phyloP scores from a whole-genome alignment of 2,329 filamentous ascomycete genomes.

The Penicillium sp. region DNA sequence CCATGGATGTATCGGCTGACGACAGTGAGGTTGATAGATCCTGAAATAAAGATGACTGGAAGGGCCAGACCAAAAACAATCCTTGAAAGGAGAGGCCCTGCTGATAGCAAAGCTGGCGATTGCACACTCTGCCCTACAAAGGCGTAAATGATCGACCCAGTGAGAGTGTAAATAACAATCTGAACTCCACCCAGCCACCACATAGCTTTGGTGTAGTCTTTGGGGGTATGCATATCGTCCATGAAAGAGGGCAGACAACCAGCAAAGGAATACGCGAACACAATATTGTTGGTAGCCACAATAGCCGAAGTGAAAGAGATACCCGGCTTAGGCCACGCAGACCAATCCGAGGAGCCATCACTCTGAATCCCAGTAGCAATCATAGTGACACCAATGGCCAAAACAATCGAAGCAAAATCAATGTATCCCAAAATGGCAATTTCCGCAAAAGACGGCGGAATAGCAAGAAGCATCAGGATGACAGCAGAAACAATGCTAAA shows the following conservation, averaged over 20 bases:
- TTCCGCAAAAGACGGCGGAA: constrained; percentile 32
- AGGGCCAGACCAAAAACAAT: constrained; percentile 14
- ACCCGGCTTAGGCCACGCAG: constrained; percentile 12
- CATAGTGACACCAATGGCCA: constrained; percentile 32
- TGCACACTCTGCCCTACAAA: constrained; percentile 19
- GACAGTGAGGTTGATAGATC: constrained; percentile 23
- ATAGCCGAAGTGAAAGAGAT: constrained; percentile 8
- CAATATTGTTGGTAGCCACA: constrained; percentile 16
- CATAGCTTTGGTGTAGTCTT: constrained; percentile 14
- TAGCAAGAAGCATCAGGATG: constrained; percentile 29
- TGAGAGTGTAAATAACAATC: constrained; percentile 13
- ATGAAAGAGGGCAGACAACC: constrained; percentile 15
- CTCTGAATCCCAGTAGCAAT: constrained; percentile 31
- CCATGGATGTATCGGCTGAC: constrained; percentile 21
- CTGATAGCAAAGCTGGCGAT: constrained; percentile 15
- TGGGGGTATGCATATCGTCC: constrained; percentile 17
- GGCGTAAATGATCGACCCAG: constrained; percentile 12
- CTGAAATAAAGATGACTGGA: constrained; percentile 19
- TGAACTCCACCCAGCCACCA: constrained; percentile 14
- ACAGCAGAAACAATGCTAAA: constrained; percentile 11
- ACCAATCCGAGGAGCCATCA: constrained; percentile 16
- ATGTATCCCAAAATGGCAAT: constrained; percentile 15
- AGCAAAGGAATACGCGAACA: constrained; percentile 18
- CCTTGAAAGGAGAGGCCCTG: constrained; percentile 12
- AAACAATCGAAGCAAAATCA: constrained; percentile 32